phyloP scores from a whole-genome alignment of 768 basidiomycete genomes.

The Rhodotorula graminis region DNA sequence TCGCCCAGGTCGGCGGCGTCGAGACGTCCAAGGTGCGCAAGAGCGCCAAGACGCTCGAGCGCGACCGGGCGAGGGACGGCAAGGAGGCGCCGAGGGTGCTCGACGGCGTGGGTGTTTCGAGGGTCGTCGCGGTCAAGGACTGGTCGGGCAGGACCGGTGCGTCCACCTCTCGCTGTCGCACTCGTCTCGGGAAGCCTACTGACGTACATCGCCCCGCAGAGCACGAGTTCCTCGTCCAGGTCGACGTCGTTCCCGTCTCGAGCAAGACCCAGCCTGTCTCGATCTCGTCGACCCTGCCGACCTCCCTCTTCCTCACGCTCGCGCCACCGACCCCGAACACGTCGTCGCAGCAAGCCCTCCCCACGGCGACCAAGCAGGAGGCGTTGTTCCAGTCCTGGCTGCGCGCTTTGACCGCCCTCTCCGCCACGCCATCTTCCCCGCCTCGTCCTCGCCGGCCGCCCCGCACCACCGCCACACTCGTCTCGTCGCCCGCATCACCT shows the following conservation, averaged over 20 bases:
- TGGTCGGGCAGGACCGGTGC: constrained; percentile 45
- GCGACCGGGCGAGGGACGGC: constrained; percentile 19
- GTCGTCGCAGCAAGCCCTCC: neutral
- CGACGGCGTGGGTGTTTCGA: constrained; percentile 52
- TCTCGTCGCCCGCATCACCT: too few species aligned
- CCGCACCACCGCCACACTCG: too few species aligned
- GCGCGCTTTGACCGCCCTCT: constrained; percentile 57
- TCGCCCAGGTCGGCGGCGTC: constrained; percentile 50
- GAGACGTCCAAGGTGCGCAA: constrained; percentile 32
- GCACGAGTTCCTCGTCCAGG: constrained; percentile 49
- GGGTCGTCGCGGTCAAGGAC: constrained; percentile 54
- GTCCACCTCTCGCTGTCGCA: neutral
- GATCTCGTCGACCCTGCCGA: constrained; percentile 25
- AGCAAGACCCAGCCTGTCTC: constrained; percentile 37
- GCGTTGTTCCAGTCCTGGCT: constrained; percentile 51
- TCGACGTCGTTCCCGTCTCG: constrained; percentile 57
- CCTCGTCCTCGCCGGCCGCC: too few species aligned
- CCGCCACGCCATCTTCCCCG: constrained; percentile 21
- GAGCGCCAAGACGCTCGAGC: constrained; percentile 30
- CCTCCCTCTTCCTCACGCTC: constrained; percentile 49
- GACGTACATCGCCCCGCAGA: constrained; percentile 32
- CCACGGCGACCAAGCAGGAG: constrained; percentile 15
- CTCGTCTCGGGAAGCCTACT: neutral
- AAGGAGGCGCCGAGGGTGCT: constrained; percentile 49
- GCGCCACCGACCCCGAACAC: neutral